Conservation (phyloP, 1,139 yeast genomes). For the Protomyces pachydermus region DNA sequence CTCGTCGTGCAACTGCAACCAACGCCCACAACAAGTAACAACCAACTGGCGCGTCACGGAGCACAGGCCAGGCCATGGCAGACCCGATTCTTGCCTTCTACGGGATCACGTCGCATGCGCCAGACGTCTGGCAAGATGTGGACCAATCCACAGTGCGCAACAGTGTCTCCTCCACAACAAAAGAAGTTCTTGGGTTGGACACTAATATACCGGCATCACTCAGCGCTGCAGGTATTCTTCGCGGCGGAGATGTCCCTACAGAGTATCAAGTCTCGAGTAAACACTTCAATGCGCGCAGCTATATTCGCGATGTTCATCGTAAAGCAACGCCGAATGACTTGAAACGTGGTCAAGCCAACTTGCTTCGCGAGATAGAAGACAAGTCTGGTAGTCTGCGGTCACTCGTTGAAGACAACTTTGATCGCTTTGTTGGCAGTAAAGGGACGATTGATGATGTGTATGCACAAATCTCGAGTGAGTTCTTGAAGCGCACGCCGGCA, state of each 20-base stretch:
- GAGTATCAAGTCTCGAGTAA: slow-evolving; percentile 38
- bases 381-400: slow-evolving; percentile 63
- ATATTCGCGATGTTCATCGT: slow-evolving; percentile 63
- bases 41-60: not conserved
- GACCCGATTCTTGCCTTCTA: slow-evolving; percentile 29
- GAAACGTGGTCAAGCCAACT: slow-evolving; percentile 50
- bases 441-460: slow-evolving; percentile 57
- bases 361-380: slow-evolving; percentile 58
- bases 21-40: not conserved
- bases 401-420: slow-evolving; percentile 69
- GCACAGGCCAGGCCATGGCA: not conserved
- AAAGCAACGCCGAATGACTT: slow-evolving; percentile 65
- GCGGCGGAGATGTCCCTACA: slow-evolving; percentile 5
- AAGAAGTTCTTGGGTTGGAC: slow-evolving; percentile 6
- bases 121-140: slow-evolving; percentile 30
- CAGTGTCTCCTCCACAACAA: not conserved
- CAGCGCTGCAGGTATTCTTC: slow-evolving; percentile 8
- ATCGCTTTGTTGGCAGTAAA: slow-evolving; percentile 71
- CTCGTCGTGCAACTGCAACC: no score
- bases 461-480: slow-evolving; percentile 42
- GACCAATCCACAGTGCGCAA: slow-evolving; percentile 21
- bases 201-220: not conserved
- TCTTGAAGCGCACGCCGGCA: slow-evolving; percentile 1
- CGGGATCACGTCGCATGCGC: slow-evolving; percentile 31
- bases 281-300: slow-evolving; percentile 64